Base-by-base conservation (phyloP, 306 rosid species). In the Trifolium repens region DNA sequence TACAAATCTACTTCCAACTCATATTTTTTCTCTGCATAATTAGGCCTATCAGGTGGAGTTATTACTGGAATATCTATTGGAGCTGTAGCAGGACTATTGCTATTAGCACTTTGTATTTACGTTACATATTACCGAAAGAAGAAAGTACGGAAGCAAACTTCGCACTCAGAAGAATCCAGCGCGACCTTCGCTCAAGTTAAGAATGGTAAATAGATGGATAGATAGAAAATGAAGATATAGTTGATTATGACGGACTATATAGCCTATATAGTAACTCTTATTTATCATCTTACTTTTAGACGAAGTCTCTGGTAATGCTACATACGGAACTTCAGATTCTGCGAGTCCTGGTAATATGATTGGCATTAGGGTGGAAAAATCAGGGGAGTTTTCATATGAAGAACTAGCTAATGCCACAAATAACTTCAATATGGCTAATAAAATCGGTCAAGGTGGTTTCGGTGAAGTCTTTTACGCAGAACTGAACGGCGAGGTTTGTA, bases 371-470 rank as follows among this genome's bases (percentile, higher is more conserved):
- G 9, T 58, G 62, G 85, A 87, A 42, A 87, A 88, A 82, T 93
- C 98, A 64, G 91, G 80, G 44, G 98, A 87, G 74, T 91, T 94
- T 88, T 81, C 97, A 8, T 88, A 79, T 13, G 87, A 89, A 82
- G 97, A 91, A 86, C 96, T 94, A 57, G 88, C 97, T 39, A 78
- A 65, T 67, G 98, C 98, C 35, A 91, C 97, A 49, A 80, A 88
- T 78, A 66, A 94, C 88, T 94, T 94, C 79, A 87, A 84, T 69
- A 13, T 88, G 73, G 89, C 90, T 70, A 81, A 87, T 69, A 87
- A 88, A 84, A 91, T 94, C 65, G 98, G 98, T 49, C 86, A 88
- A 90, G 98, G 98, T 75, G 98, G 97, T 80, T 94, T 88, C 37
- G 98, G 97, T 72, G 84, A 86, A 30, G 98, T 94, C 53, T 94